Conservation (phyloP, 1,284 basidiomycete species). For the Trametes polyzona region DNA sequence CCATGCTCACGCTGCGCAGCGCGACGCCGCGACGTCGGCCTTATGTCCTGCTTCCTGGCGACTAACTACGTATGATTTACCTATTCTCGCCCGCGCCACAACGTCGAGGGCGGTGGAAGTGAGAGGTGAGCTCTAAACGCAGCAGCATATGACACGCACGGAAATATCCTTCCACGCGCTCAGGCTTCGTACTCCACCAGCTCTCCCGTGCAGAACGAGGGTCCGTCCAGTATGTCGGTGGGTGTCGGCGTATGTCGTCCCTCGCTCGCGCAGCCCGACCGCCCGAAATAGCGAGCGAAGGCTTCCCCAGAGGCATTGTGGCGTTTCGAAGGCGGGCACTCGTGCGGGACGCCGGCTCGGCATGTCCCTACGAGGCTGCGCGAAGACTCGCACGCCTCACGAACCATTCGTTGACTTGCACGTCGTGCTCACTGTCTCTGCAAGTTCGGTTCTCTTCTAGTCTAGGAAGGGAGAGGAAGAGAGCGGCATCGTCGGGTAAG, state of each 20-base stretch:
- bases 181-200: conserved; percentile 5
- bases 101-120: not conserved
- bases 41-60: not conserved
- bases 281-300: not conserved
- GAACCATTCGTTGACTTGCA: not conserved
- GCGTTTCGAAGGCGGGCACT: not conserved
- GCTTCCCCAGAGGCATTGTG: conserved; percentile 4
- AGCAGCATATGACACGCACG: conserved; percentile 9
- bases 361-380: not conserved
- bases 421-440: not conserved
- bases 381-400: conserved; percentile 4
- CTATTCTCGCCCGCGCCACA: too few species aligned
- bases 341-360: conserved; percentile 3
- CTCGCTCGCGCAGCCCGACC: not conserved
- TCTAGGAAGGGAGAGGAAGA: too few species aligned
- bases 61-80: conserved; percentile 10
- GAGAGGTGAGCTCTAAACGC: conserved; percentile 8
- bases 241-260: conserved; percentile 5
- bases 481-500: not conserved
- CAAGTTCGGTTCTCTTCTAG: not conserved
- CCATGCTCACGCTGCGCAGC: conserved; percentile 2
- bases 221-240: not conserved
- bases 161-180: not conserved
- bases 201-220: not conserved
- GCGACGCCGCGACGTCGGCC: not conserved